Base-by-base conservation (phyloP, 2,329 filamentous ascomycete genomes). In the Nigrospora oryzae region DNA sequence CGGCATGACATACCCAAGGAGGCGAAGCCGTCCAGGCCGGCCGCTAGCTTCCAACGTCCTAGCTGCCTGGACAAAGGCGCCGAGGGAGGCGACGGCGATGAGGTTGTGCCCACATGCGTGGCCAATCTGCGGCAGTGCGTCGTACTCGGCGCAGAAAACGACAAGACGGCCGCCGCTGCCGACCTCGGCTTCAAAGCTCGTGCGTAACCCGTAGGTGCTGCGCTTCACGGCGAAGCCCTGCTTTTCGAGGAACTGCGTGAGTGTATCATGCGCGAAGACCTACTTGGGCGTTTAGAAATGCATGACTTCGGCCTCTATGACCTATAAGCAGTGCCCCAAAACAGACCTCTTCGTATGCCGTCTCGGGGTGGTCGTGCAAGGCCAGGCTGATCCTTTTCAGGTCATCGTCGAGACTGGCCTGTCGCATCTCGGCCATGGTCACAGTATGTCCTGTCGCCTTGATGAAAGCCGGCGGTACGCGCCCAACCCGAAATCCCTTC, bases 181-280 rank as follows among this genome's bases (percentile, higher is more conserved):
- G 39, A 60, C 59, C 13, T 66, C 60, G 11, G 66, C 70, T 40
- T 70, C 67, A 49, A 80, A 79, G 2, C 73, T 65, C 0, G 76
- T 80, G 10, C 66, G 60, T 0, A 79, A 51, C 3, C 70, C 74
- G 51, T 74, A 75, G 0, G 74, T 69, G 43, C 73, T 67, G 1
- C 67, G 66, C 5, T 62, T 71, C 7, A 77, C 71, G 0, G 53
- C 46, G 51, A 71, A 74, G 0, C 70, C 74, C 4, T 68, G 64
- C 1, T 55, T 49, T 36, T 68, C 61, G 1, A 79, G 60, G 34
- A 71, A 65, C 5, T 58, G 50, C 14, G 67, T 67, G 39, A 79
- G 69, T 8, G 62, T 65, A 35, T 75, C 67, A 49, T 78, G 74
- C 10, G 76, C 75, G 15, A 63, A 65, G 53, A 67, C 58, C 50